A percentile compares a stretch with the other conserved stretches of the same genome.
These are phyloP conservation scores for Saururus chinensis DNA, from an alignment of 164 flowering plant species.

Conservation along the genomic window DNA sequence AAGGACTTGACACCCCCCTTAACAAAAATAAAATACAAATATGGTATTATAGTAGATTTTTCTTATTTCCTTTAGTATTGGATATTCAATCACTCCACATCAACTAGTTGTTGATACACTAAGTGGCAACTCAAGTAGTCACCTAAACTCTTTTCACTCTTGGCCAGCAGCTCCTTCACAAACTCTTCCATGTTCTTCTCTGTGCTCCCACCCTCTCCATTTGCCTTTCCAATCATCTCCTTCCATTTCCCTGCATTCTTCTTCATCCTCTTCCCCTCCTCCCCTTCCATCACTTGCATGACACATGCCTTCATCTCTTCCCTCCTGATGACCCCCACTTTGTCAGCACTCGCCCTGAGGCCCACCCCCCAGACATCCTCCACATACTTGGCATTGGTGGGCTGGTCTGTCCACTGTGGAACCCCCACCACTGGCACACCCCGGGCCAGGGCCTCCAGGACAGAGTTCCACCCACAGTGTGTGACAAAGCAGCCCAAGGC, in stretches of 20 bases:
- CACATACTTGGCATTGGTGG: constrained; percentile 35
- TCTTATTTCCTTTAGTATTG: no score
- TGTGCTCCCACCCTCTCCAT: constrained; percentile 21
- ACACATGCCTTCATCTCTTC: constrained; percentile 17
- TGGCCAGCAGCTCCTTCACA: constrained; percentile 4
- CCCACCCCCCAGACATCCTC: constrained; percentile 41
- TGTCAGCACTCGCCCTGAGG: constrained; percentile 13
- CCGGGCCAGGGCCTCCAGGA: constrained; percentile 29
- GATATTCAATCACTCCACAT: no score
- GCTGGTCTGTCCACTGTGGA: constrained; percentile 48
- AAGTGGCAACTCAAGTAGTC: background rate
- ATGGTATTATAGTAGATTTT: no score
- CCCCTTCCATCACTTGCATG: constrained; percentile 20
- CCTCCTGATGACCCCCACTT: constrained; percentile 16
- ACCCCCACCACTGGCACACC: constrained; percentile 48
- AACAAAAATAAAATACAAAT: no score
- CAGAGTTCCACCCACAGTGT: constrained; percentile 58
- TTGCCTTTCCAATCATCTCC: constrained; percentile 14
- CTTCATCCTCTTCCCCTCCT: constrained; percentile 9
- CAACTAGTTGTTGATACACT: no score
- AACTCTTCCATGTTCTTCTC: constrained; percentile 19
- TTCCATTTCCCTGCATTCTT: constrained; percentile 17
- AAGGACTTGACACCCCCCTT: no score
- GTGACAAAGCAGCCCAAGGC: constrained; percentile 31
- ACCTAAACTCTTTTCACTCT: background rate